Evolutionary conservation across 768 basidiomycete genomes (phyloP).

Genomic region (Terana coerulea): DNA sequence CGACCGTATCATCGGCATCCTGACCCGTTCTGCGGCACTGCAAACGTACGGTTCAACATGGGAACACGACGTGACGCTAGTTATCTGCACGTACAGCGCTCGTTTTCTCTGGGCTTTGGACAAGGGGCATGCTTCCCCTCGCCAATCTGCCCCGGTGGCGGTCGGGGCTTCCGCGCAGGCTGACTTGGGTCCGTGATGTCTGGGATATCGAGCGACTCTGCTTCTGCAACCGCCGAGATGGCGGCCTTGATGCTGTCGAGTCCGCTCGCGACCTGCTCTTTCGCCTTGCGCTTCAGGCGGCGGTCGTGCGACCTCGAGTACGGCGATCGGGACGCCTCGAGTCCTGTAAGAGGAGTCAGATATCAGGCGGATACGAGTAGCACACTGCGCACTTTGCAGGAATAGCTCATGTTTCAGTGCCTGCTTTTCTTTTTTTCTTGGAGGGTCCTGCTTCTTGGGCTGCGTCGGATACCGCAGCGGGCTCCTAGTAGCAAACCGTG

Average conservation of each 20-base stretch:
- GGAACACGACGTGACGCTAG: conserved; percentile 9
- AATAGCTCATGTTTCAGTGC: conserved; percentile 65
- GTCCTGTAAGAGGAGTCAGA: conserved; percentile 30
- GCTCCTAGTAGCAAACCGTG: no score
- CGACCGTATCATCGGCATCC: conserved; percentile 66
- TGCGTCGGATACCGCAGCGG: no score
- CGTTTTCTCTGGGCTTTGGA: conserved; percentile 62
- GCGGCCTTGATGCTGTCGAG: conserved; percentile 38
- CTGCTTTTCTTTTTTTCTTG: conserved; percentile 67
- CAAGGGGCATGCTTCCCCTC: conserved; percentile 58
- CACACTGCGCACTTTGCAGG: conserved; percentile 48
- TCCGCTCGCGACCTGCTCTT: conserved; percentile 34
- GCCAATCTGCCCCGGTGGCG: conserved; percentile 56
- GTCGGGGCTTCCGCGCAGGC: conserved; percentile 17
- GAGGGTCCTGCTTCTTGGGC: background rate
- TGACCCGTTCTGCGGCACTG: conserved; percentile 63
- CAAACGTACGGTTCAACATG: background rate
- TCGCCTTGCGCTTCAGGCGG: conserved; percentile 66
- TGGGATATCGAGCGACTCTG: conserved; percentile 18
- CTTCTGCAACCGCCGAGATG: conserved; percentile 48
- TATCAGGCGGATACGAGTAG: background rate
- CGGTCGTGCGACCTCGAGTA: conserved; percentile 73
- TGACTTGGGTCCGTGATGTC: conserved; percentile 15
- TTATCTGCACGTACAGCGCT: conserved; percentile 49
- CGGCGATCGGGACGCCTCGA: conserved; percentile 46